A percentile compares a stretch with the other conserved stretches of the same genome.
These are phyloP conservation scores for Xylaria sp. DNA, from an alignment of 2,329 filamentous ascomycete genomes.

Conservation along the genomic window DNA sequence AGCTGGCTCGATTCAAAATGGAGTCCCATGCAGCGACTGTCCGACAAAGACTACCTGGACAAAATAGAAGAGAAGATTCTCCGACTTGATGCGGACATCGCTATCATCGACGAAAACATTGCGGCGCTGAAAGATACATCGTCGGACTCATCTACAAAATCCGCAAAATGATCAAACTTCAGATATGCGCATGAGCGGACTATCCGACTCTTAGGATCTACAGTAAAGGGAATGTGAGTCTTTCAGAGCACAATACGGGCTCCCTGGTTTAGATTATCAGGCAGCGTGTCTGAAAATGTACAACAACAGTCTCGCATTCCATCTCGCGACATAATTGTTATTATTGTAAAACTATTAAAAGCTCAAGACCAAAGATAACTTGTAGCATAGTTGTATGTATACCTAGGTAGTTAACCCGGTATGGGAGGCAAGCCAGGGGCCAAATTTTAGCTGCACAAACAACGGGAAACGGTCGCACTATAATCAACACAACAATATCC, in stretches of 20 bases:
- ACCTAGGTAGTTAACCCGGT: too few relatives aligned
- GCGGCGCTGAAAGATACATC: constrained; percentile 44
- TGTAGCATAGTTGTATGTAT: too few relatives aligned
- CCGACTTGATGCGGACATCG: constrained; percentile 75
- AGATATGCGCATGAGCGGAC: neutral
- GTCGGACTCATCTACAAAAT: constrained; percentile 10
- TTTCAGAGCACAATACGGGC: neutral
- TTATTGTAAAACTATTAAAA: neutral
- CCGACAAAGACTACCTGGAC: constrained; percentile 72
- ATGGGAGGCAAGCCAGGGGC: neutral
- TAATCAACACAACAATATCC: too few relatives aligned
- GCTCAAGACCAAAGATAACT: neutral
- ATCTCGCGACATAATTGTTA: neutral
- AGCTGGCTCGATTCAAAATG: constrained; percentile 66
- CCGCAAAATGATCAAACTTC: constrained; percentile 10
- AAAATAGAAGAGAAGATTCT: constrained; percentile 75
- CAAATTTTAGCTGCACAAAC: too few relatives aligned
- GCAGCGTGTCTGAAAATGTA: neutral
- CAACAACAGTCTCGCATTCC: neutral
- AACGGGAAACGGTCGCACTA: too few relatives aligned
- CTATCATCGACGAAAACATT: constrained; percentile 79
- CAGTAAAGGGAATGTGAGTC: neutral
- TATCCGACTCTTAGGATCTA: neutral
- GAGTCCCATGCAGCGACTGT: constrained; percentile 72
- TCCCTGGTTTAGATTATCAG: neutral